Evolutionary conservation across 768 basidiomycete genomes (phyloP).

Genomic region (Tylopilus felleus): DNA sequence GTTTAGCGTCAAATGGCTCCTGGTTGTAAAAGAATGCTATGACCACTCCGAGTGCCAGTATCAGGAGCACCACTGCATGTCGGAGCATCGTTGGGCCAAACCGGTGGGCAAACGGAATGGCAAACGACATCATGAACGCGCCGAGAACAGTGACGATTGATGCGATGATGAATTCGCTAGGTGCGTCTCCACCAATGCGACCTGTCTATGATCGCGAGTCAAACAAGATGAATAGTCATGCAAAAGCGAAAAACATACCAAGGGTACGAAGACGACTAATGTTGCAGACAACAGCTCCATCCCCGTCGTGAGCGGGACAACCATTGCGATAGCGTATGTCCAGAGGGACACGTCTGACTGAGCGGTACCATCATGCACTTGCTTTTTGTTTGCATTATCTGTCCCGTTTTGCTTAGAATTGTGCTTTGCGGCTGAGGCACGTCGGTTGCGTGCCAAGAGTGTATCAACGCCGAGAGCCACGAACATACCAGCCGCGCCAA

Average conservation of each 20-base stretch:
- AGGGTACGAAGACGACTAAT: slow-evolving; percentile 85
- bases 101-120: slow-evolving; percentile 71
- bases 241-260: slow-evolving; percentile 43
- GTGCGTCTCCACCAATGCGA: slow-evolving; percentile 75
- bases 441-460: slow-evolving; percentile 24
- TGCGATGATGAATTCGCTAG: slow-evolving; percentile 86
- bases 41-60: slow-evolving; percentile 43
- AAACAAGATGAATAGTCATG: not conserved
- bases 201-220: slow-evolving; percentile 56
- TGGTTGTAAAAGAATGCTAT: slow-evolving; percentile 61
- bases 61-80: slow-evolving; percentile 41
- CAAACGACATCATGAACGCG: slow-evolving; percentile 56
- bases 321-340: slow-evolving; percentile 62
- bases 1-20: slow-evolving; percentile 73
- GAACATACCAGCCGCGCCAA: slow-evolving; percentile 57
- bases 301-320: slow-evolving; percentile 54
- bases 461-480: slow-evolving; percentile 53
- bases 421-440: slow-evolving; percentile 10
- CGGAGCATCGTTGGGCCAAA: slow-evolving; percentile 46
- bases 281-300: slow-evolving; percentile 56
- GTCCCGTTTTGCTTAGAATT: not conserved
- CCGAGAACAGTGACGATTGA: slow-evolving; percentile 61
- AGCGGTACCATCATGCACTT: not conserved
- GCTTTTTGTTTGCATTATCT: not conserved
- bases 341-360: slow-evolving; percentile 46